These are phyloP conservation scores for Metschnikowia gelsemii DNA, from an alignment of 805 yeast species.

Conservation along the genomic window DNA sequence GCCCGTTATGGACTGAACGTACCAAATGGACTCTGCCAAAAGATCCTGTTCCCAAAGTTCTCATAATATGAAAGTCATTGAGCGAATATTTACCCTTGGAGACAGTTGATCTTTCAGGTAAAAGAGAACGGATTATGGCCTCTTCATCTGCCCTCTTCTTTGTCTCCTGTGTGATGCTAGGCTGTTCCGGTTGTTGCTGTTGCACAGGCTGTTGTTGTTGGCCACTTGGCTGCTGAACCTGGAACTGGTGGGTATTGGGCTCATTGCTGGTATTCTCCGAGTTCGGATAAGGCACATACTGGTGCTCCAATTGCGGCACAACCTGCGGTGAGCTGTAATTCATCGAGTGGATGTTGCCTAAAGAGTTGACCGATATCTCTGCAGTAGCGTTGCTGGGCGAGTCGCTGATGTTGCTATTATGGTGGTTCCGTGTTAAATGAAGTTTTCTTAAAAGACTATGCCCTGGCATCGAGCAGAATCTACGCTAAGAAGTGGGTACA, in stretches of 20 bases:
- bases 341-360: conserved; percentile 17
- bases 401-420: conserved; percentile 8
- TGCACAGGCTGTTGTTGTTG: conserved; percentile 4
- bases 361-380: conserved; percentile 14
- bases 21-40: conserved; percentile 62
- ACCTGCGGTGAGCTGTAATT: conserved; percentile 13
- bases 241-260: conserved; percentile 4
- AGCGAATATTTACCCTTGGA: conserved; percentile 60
- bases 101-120: conserved; percentile 21
- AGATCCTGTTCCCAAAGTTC: conserved; percentile 62
- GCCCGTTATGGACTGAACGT: conserved; percentile 55
- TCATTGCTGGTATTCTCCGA: neutral
- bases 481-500: neutral
- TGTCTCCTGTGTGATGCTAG: neutral
- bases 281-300: conserved; percentile 2
- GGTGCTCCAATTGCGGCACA: conserved; percentile 3
- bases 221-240: conserved; percentile 1
- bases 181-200: conserved; percentile 6
- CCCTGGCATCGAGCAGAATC: conserved; percentile 16
- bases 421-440: conserved; percentile 17
- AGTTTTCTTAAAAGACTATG: conserved; percentile 20
- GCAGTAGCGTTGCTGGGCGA: conserved; percentile 5
- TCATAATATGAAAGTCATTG: conserved; percentile 53
- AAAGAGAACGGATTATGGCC: conserved; percentile 20
- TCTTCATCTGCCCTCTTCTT: conserved; percentile 15